These are phyloP conservation scores for Fraxinus nigra DNA, from an alignment of 305 asterid genomes.

Conservation along the genomic window DNA sequence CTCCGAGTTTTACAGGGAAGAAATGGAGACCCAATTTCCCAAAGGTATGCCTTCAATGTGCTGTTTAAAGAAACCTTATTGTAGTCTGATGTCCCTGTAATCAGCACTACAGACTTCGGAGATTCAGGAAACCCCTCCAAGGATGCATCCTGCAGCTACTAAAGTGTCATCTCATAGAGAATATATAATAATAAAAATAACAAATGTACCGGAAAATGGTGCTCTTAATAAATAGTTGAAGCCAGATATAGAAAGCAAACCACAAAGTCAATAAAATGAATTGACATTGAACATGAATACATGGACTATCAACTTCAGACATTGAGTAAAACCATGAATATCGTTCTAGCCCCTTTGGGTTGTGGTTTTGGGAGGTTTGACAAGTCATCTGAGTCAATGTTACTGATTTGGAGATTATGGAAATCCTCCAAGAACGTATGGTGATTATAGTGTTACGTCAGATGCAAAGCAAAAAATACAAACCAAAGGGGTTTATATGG, in stretches of 20 bases:
- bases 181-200: neutral
- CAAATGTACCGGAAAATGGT: neutral
- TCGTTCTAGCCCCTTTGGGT: neutral
- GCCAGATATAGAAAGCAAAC: neutral
- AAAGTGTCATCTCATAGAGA: neutral
- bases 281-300: neutral
- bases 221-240: neutral
- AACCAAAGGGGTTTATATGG: neutral
- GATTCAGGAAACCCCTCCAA: slow-evolving; percentile 89
- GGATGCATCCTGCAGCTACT: slow-evolving; percentile 77
- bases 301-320: neutral
- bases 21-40: slow-evolving; percentile 99
- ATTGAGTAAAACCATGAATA: neutral
- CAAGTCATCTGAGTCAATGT: neutral
- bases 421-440: neutral
- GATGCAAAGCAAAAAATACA: neutral
- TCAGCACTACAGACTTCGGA: slow-evolving; percentile 82
- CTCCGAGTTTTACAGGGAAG: slow-evolving; percentile 74
- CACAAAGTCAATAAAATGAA: neutral
- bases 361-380: neutral
- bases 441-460: neutral
- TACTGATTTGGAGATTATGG: neutral
- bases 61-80: slow-evolving; percentile 71
- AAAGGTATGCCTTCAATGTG: slow-evolving; percentile 78
- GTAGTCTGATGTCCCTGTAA: slow-evolving; percentile 83